These are phyloP conservation scores for Cytidiella melzeri DNA, from an alignment of 768 basidiomycete genomes.

Conservation along the genomic window DNA sequence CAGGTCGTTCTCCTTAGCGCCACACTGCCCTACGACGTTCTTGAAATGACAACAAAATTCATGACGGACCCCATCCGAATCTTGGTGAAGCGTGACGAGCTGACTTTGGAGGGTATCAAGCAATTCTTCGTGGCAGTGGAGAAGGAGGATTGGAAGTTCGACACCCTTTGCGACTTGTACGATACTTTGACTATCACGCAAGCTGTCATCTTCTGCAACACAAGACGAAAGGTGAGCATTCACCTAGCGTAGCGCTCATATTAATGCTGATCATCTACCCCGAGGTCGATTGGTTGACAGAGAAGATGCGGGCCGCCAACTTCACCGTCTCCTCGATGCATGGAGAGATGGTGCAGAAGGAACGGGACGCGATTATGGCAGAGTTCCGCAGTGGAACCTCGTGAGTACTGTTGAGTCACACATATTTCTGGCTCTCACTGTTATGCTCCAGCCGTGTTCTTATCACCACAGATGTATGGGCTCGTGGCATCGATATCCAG, in stretches of 20 bases:
- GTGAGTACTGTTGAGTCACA: conserved; percentile 38
- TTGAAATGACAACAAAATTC: conserved; percentile 99
- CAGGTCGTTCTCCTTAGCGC: conserved; percentile 97
- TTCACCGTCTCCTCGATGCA: conserved; percentile 97
- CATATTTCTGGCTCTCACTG: neutral
- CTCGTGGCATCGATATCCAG: conserved; percentile 96
- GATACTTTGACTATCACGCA: conserved; percentile 98
- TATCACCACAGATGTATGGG: conserved; percentile 96
- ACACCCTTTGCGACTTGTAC: conserved; percentile 94
- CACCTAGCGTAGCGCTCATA: neutral
- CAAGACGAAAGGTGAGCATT: conserved; percentile 79
- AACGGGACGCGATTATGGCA: conserved; percentile 93
- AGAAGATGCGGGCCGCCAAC: conserved; percentile 98
- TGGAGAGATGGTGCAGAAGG: conserved; percentile 94
- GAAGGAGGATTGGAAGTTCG: conserved; percentile 99
- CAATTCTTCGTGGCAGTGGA: conserved; percentile 98
- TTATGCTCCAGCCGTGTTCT: conserved; percentile 65
- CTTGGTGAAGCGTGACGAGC: conserved; percentile 97
- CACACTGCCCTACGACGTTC: conserved; percentile 91
- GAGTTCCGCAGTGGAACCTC: conserved; percentile 93
- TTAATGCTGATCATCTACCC: neutral
- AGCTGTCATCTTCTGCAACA: conserved; percentile 99
- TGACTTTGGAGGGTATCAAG: conserved; percentile 94
- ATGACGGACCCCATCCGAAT: conserved; percentile 99
- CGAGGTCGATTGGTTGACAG: conserved; percentile 95